phyloP scores from a whole-genome alignment of 2,329 filamentous ascomycete genomes.

The Pestalotiopsis sp. region DNA sequence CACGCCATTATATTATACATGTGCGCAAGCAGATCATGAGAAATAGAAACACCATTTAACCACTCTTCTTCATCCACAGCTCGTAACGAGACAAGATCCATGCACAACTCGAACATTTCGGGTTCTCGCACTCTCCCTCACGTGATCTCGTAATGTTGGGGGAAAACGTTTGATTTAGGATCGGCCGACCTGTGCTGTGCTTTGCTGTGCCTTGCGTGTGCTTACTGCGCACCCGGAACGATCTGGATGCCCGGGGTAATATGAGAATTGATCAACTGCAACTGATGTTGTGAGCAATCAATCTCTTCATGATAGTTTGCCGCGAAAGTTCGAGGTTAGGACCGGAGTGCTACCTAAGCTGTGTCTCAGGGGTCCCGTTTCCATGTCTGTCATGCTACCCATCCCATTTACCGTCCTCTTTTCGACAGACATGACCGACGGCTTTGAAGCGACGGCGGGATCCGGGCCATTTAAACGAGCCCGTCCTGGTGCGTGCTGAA shows the following conservation, averaged over 20 bases:
- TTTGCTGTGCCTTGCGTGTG: background rate
- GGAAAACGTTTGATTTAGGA: background rate
- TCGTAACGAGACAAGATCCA: background rate
- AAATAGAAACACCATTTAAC: background rate
- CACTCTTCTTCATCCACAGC: background rate
- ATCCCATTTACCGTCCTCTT: background rate
- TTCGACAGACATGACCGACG: background rate
- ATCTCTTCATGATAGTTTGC: background rate
- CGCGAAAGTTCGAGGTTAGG: background rate
- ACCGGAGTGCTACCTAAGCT: background rate
- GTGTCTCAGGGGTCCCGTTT: background rate
- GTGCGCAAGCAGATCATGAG: background rate
- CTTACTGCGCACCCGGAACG: background rate
- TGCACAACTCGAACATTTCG: background rate
- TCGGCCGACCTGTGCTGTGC: background rate
- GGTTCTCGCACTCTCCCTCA: background rate
- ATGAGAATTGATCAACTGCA: no score
- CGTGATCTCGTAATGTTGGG: background rate
- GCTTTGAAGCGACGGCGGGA: background rate
- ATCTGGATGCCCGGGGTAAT: background rate
- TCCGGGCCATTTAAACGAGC: background rate
- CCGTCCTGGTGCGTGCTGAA: slow-evolving; percentile 7
- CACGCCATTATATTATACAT: background rate
- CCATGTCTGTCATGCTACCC: background rate
- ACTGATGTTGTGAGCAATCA: background rate